Base-by-base conservation (phyloP, 1,284 basidiomycete genomes). In the Pseudozyma sp. region DNA sequence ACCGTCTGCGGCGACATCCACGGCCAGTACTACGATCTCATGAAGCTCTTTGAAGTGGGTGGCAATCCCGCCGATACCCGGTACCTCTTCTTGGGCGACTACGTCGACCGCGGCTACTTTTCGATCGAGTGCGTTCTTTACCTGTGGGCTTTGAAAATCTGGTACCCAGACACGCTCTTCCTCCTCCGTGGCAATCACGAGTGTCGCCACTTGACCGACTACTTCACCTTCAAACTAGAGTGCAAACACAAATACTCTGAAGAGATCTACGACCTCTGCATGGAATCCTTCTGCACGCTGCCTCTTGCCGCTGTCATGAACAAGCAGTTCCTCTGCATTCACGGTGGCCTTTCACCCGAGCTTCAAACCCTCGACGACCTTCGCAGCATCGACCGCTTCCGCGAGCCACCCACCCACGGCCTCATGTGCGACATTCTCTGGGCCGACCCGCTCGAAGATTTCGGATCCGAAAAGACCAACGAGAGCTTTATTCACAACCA, bases 261-360 rank as follows among this genome's bases (percentile, higher is more conserved):
- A 56, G 78, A 79, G 59, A 84, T 84, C 68, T 84, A 84, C 59
- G 82, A 84, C 58, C 73, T 83, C 33, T 83, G 81, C 66, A 84
- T 84, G 82, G 92, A 94, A 54, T 92, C 92, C 0, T 97, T 97
- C 87, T 96, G 94, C 85, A 89, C 92, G 4, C 88, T 97, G 3
- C 94, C 94, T 1, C 89, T 97, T 1, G 94, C 94, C 0, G 94
- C 94, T 16, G 87, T 97, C 83, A 95, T 97, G 93, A 97, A 97
- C 88, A 96, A 96, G 86, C 94, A 97, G 85, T 97, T 97, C 86
- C 87, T 97, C 68, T 97, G 94, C 85, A 94, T 97, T 65, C 94
- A 97, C 79, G 94, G 94, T 56, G 94, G 94, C 43, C 88, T 97
- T 31, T 94, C 92, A 0, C 94, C 94, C 0, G 94, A 97, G 82